Conservation (phyloP, 352 stramenopile species). For the Phytopythium boreale region DNA sequence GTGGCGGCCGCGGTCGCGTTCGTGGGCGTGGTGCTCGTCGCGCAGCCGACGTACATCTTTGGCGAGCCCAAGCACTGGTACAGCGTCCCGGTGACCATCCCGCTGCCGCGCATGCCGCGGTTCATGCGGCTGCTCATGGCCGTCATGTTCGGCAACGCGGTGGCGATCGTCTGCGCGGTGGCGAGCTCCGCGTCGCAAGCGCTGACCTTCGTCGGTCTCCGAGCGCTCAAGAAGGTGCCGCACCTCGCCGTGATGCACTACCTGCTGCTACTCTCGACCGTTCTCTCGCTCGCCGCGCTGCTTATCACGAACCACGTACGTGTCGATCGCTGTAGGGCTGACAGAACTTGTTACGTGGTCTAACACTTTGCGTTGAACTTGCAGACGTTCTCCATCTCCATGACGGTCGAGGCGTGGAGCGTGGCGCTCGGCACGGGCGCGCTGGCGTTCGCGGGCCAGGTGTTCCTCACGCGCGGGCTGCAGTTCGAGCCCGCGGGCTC, state of each 20-base stretch:
- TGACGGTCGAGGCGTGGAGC: constrained; percentile 19
- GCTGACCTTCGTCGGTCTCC: constrained; percentile 39
- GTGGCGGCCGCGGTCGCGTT: constrained; percentile 38
- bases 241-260: constrained; percentile 67
- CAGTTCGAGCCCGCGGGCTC: constrained; percentile 56
- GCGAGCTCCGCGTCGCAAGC: constrained; percentile 30
- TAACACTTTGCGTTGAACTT: not conserved
- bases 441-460: constrained; percentile 43
- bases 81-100: constrained; percentile 19
- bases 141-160: constrained; percentile 21
- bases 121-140: constrained; percentile 16
- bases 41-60: constrained; percentile 47
- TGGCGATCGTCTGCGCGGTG: constrained; percentile 27
- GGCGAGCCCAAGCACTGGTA: constrained; percentile 21
- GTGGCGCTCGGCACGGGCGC: constrained; percentile 34
- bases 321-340: too few species aligned
- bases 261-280: constrained; percentile 38
- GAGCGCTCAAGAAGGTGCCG: constrained; percentile 39
- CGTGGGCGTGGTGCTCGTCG: constrained; percentile 38
- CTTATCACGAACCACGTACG: constrained; percentile 24
- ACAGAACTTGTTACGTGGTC: too few species aligned
- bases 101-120: constrained; percentile 5
- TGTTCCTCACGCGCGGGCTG: constrained; percentile 60
- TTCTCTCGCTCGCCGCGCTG: constrained; percentile 32
- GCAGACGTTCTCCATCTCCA: constrained; percentile 20